Evolutionary conservation across 169 alveolate species (phyloP).

Genomic region (Cryptosporidium xiaoi): DNA sequence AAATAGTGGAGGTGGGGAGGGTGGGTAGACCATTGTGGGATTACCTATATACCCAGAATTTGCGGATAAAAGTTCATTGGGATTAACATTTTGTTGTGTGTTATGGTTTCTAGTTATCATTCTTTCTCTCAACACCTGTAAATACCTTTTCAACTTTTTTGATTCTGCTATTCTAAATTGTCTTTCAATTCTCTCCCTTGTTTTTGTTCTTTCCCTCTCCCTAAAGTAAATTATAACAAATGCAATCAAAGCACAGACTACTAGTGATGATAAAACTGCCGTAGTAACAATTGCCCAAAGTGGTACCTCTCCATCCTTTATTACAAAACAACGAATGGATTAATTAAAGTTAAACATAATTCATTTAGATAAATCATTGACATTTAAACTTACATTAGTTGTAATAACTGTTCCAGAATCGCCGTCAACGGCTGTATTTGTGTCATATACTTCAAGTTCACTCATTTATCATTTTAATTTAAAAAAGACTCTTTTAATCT

Average conservation of each 20-base stretch:
- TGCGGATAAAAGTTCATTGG: not conserved
- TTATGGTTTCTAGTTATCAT: conserved; percentile 40
- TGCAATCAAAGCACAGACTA: conserved; percentile 38
- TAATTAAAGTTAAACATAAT: too few relatives aligned
- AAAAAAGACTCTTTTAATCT: too few relatives aligned
- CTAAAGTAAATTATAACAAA: conserved; percentile 46
- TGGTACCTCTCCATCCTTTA: conserved; percentile 24
- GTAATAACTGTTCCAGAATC: not conserved
- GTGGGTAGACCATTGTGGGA: conserved; percentile 1
- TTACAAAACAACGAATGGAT: not conserved
- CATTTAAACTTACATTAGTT: conserved; percentile 24
- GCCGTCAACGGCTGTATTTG: not conserved
- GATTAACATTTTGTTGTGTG: conserved; percentile 15
- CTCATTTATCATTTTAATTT: conserved; percentile 53
- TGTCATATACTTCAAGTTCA: conserved; percentile 14
- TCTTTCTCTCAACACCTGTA: conserved; percentile 58
- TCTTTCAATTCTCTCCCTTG: conserved; percentile 69
- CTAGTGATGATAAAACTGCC: conserved; percentile 16
- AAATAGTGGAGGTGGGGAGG: conserved; percentile 25
- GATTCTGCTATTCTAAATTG: conserved; percentile 72
- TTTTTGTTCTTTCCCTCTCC: conserved; percentile 57
- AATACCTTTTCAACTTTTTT: conserved; percentile 42
- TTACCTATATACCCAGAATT: conserved; percentile 19
- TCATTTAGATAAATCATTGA: too few relatives aligned
- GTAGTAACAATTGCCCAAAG: conserved; percentile 64